Conservation (phyloP, 371 early-diverging fungal genomes). For the Mucor racemosus region DNA sequence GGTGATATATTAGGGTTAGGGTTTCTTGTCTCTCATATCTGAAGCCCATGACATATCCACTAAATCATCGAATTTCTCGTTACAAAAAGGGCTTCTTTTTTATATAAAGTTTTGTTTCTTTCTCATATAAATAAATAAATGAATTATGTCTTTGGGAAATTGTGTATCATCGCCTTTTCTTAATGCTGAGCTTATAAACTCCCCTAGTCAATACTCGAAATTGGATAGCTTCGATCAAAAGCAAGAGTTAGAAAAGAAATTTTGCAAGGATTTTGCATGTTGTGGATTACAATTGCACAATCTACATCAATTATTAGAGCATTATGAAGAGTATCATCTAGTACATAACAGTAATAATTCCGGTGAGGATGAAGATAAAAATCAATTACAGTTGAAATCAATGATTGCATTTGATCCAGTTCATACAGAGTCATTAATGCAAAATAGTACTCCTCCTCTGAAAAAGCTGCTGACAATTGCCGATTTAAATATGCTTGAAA, state of each 20-base stretch:
- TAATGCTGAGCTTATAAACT: constrained; percentile 5
- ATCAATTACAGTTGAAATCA: constrained; percentile 10
- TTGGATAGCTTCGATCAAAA: constrained; percentile 36
- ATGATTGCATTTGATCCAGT: background rate
- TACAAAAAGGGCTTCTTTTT: background rate
- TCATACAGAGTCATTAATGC: background rate
- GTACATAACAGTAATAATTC: constrained; percentile 58
- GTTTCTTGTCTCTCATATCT: constrained; percentile 2
- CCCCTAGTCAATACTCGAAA: constrained; percentile 15
- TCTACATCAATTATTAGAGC: constrained; percentile 89
- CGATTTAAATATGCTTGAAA: constrained; percentile 23
- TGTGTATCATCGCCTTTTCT: constrained; percentile 25
- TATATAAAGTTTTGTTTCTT: background rate
- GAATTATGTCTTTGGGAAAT: constrained; percentile 9
- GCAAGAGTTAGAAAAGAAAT: constrained; percentile 81
- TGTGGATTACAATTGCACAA: constrained; percentile 80
- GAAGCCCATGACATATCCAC: constrained; percentile 5
- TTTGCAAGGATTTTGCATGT: constrained; percentile 90
- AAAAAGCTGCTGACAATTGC: constrained; percentile 9
- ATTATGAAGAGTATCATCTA: constrained; percentile 91
- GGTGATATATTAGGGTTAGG: constrained; percentile 2
- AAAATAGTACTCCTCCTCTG: background rate
- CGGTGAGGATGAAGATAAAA: constrained; percentile 34
- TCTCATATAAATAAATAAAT: background rate
- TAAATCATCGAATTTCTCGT: background rate